Base-by-base conservation (phyloP, 2,329 filamentous ascomycete species). In the Aspergillus puulaauensis region DNA sequence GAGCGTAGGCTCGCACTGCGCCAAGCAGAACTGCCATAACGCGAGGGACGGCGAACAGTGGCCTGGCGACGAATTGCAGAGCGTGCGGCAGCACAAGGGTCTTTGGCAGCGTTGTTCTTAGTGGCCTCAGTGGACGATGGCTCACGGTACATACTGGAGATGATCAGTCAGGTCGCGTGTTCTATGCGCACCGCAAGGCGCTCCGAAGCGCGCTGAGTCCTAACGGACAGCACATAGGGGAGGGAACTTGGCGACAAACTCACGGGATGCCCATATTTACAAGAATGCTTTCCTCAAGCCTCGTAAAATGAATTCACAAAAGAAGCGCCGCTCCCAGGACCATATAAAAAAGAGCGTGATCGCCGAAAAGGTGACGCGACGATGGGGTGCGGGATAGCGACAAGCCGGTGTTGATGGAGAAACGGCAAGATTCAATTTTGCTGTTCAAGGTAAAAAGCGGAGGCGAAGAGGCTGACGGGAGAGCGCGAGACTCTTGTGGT, bases 61-160 rank as follows among this genome's bases (percentile, higher is more conserved):
- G 73, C 66, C 61, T 80, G 78, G 58, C 85, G 82, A 59, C 85
- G 82, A 66, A 87, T 87, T 43, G 82, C 73, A 40, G 83, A 86
- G 68, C 84, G 82, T 55, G 79, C 74, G 56, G 77, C 69, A 47
- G 82, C 82, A 57, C 80, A 79, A 39, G 78, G 71, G 66, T 86
- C 84, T 69, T 84, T 85, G 61, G 76, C 68, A 53, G 76, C 70
- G 57, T 76, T 73, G 54, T 76, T 78, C 50, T 68, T 73, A 33
- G 63, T 21, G 23, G 72, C 70, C 56, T 77, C 75, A 58, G 78
- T 73, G 48, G 79, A 76, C 41, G 78, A 76, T 52, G 82, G 82
- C 68, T 82, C 80, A 70, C 78, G 79, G 77, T 79, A 86, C 73
- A 86, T 79, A 61, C 81, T 82, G 63, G 52, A 61, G 44, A 55